A percentile compares a stretch with the other conserved stretches of the same genome.
These are phyloP conservation scores for Tanozyma kutaoensis DNA, from an alignment of 805 yeast species.

Conservation along the genomic window DNA sequence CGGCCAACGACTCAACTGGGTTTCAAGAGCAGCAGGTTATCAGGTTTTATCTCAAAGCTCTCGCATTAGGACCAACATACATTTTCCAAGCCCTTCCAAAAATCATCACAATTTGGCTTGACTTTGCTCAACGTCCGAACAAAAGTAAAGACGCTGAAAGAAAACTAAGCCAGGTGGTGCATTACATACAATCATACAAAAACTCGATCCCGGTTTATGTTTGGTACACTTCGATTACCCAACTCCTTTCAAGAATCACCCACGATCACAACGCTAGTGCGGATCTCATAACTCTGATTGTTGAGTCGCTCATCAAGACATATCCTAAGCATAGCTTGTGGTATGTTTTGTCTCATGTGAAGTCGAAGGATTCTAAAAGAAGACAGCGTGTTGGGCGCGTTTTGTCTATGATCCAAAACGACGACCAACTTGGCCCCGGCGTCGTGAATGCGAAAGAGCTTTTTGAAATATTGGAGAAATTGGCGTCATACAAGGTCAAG, in stretches of 20 bases:
- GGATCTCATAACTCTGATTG: constrained; percentile 40
- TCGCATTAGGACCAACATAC: constrained; percentile 49
- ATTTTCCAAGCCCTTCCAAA: constrained; percentile 81
- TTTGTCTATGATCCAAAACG: constrained; percentile 7
- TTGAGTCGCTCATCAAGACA: constrained; percentile 39
- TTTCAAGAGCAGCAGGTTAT: constrained; percentile 43
- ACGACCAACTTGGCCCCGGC: constrained; percentile 4
- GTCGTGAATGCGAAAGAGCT: constrained; percentile 17
- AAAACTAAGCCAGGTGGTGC: constrained; percentile 31
- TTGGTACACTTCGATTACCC: constrained; percentile 84
- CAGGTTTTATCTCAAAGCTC: constrained; percentile 41
- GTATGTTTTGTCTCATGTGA: constrained; percentile 60
- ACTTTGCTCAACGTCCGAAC: constrained; percentile 34
- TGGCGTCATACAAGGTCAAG: constrained; percentile 28
- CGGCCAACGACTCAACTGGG: constrained; percentile 38
- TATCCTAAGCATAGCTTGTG: constrained; percentile 85
- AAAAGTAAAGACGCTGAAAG: constrained; percentile 17
- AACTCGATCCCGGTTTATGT: constrained; percentile 32
- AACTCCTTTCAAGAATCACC: constrained; percentile 64
- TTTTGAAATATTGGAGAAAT: constrained; percentile 27
- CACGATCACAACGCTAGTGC: constrained; percentile 48
- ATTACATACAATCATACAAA: constrained; percentile 31
- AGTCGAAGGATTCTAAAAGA: constrained; percentile 33
- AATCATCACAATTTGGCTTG: constrained; percentile 84
- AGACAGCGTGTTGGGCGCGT: constrained; percentile 13